Percentiles rank a stretch among this genome's conserved stretches.
Evolutionary conservation across 2,329 filamentous ascomycete species (phyloP).

Genomic region (Colletotrichum zoysiae): DNA sequence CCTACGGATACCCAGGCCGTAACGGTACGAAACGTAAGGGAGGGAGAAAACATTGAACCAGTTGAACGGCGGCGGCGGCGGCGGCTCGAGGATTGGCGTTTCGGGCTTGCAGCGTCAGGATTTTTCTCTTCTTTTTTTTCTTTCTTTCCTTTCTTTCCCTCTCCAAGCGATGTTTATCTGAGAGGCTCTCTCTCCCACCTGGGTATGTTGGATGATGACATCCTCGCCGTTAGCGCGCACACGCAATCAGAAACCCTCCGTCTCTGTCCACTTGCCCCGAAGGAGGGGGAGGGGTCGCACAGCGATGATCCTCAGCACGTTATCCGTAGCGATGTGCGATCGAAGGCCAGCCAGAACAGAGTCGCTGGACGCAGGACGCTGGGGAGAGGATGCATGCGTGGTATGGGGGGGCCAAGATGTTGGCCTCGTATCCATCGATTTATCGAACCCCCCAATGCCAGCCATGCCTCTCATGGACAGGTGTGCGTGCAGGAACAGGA

Average conservation of each 20-base stretch:
- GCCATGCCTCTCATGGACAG: not conserved
- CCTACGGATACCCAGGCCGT: too few species aligned
- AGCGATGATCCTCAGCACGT: too few species aligned
- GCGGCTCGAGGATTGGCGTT: not conserved
- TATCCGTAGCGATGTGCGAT: too few species aligned
- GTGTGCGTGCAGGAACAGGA: not conserved
- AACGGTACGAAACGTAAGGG: not conserved
- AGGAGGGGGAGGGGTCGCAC: too few species aligned
- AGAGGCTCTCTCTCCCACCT: too few species aligned
- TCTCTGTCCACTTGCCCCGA: too few species aligned
- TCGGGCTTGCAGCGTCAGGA: not conserved
- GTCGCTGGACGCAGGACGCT: not conserved
- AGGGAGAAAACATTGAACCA: not conserved
- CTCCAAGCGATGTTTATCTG: too few species aligned
- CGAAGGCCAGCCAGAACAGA: not conserved
- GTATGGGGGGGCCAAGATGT: not conserved
- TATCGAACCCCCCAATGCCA: not conserved
- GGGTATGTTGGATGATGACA: slow-evolving; percentile 8
- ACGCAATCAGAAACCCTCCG: not conserved
- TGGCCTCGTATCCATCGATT: slow-evolving; percentile 32
- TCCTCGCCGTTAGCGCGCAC: not conserved
- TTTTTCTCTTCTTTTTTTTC: too few species aligned
- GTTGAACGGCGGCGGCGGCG: slow-evolving; percentile 2
- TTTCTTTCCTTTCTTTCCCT: too few species aligned
- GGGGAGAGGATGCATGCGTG: too few species aligned